A percentile compares a stretch with the other conserved stretches of the same genome.
These are phyloP conservation scores for Populus hybrid DNA, from an alignment of 441 rosid species.

Conservation along the genomic window DNA sequence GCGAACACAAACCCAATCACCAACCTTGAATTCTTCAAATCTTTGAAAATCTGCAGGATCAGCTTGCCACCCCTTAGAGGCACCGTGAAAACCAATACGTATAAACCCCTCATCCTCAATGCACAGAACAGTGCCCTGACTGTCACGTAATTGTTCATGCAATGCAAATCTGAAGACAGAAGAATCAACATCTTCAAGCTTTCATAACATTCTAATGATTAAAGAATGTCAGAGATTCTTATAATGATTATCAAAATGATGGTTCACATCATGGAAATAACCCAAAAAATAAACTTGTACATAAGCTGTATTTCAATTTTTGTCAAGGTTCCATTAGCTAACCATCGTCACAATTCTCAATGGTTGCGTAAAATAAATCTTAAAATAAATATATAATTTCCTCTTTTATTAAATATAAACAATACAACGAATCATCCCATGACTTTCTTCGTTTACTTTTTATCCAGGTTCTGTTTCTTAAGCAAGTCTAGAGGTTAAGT, in stretches of 20 bases:
- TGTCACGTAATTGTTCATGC: conserved; percentile 93
- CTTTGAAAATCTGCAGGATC: conserved; percentile 99
- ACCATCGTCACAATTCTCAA: not conserved
- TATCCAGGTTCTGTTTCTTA: not conserved
- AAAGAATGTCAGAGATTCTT: not conserved
- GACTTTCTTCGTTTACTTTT: not conserved
- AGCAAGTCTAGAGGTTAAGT: not conserved
- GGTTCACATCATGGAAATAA: not conserved
- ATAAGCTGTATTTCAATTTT: not conserved
- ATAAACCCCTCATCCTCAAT: conserved; percentile 99
- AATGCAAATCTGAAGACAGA: conserved; percentile 75
- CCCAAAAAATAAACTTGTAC: not conserved
- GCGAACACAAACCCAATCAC: conserved; percentile 99
- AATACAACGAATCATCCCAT: not conserved
- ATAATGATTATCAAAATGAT: not conserved
- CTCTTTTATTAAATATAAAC: not conserved
- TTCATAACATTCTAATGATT: not conserved
- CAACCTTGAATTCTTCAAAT: conserved; percentile 99
- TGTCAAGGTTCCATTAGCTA: not conserved
- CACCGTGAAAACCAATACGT: conserved; percentile 99
- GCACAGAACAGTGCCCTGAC: conserved; percentile 95
- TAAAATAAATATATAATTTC: not conserved
- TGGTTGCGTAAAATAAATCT: not conserved
- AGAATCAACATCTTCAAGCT: not conserved
- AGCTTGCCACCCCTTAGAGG: conserved; percentile 99